phyloP scores from a whole-genome alignment of 1,139 yeast genomes.

The Candida sanyaensis region DNA sequence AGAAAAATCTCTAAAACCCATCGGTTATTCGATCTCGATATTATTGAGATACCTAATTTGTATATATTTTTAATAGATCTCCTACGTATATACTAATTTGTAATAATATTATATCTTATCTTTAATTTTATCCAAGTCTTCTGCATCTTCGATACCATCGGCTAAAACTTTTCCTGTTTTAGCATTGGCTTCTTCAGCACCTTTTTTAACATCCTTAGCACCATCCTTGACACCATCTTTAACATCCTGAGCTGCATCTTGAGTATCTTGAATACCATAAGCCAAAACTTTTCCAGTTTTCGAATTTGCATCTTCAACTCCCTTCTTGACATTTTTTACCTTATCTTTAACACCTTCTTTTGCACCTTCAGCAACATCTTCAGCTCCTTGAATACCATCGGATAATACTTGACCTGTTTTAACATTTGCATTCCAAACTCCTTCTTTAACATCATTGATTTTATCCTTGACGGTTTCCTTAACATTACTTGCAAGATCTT shows the following conservation, averaged over 20 bases:
- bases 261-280: conserved; percentile 26
- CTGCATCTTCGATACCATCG: conserved; percentile 26
- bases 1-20: no score
- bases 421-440: conserved; percentile 11
- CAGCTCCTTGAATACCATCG: conserved; percentile 7
- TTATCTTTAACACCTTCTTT: background rate
- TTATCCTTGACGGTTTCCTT: background rate
- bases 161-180: conserved; percentile 30
- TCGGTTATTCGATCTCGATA: no score
- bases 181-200: conserved; percentile 20
- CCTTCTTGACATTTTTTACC: background rate
- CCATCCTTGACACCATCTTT: background rate
- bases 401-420: conserved; percentile 9
- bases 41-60: no score
- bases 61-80: no score
- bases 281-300: conserved; percentile 30
- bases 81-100: no score
- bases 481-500: conserved; percentile 3
- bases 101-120: background rate
- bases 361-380: conserved; percentile 2
- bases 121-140: background rate
- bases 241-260: conserved; percentile 1
- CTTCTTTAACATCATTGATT: background rate
- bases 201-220: background rate
- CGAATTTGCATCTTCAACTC: conserved; percentile 20